These are phyloP conservation scores for Epichloe scottii DNA, from an alignment of 2,329 filamentous ascomycete genomes.

Conservation along the genomic window DNA sequence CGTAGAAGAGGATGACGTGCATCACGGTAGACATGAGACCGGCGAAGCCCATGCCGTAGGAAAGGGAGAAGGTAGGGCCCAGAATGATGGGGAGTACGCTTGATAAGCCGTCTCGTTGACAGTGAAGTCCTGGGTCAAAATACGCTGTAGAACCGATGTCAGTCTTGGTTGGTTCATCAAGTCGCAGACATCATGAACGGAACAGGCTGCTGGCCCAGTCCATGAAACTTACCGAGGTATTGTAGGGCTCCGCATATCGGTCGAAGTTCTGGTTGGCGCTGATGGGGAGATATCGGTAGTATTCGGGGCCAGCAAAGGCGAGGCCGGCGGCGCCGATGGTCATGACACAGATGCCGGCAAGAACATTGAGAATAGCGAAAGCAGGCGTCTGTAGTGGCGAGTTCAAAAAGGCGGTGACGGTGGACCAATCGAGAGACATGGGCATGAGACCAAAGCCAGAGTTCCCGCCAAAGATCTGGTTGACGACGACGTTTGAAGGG, in stretches of 20 bases:
- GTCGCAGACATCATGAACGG: not conserved
- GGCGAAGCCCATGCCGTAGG: slow-evolving; percentile 46
- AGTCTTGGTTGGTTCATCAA: not conserved
- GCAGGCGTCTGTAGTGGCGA: slow-evolving; percentile 48
- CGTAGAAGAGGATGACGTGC: slow-evolving; percentile 39
- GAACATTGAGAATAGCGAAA: slow-evolving; percentile 47
- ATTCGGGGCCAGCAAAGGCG: slow-evolving; percentile 38
- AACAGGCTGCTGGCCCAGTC: not conserved
- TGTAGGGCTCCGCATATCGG: slow-evolving; percentile 44
- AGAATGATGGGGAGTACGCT: slow-evolving; percentile 44
- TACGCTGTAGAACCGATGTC: slow-evolving; percentile 20
- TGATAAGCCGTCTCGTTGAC: slow-evolving; percentile 45
- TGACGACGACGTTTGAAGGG: slow-evolving; percentile 47
- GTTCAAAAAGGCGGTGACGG: slow-evolving; percentile 41
- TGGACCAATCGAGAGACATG: slow-evolving; percentile 55
- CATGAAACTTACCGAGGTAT: slow-evolving; percentile 23
- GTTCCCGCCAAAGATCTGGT: slow-evolving; percentile 52
- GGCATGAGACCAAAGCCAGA: slow-evolving; percentile 50
- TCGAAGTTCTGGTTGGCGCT: slow-evolving; percentile 44
- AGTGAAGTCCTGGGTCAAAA: slow-evolving; percentile 37
- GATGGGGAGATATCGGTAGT: slow-evolving; percentile 43
- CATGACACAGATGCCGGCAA: slow-evolving; percentile 39
- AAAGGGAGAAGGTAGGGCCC: slow-evolving; percentile 41
- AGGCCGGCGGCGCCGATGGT: slow-evolving; percentile 38
- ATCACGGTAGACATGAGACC: slow-evolving; percentile 39